Evolutionary conservation across 2,329 filamentous ascomycete genomes (phyloP).

Genomic region (Colletotrichum zoysiae): DNA sequence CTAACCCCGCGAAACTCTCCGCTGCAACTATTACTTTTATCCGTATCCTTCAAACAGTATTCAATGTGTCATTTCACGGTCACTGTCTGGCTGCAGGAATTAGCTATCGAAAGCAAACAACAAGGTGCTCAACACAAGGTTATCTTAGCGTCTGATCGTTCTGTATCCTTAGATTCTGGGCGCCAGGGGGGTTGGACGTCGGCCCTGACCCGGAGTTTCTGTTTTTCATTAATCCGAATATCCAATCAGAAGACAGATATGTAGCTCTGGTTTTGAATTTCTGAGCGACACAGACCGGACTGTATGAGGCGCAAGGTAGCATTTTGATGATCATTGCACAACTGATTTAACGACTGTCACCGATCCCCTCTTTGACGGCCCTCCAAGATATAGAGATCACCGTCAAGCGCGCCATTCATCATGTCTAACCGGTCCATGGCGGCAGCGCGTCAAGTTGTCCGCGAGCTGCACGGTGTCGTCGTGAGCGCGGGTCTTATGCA

Average conservation of each 20-base stretch:
- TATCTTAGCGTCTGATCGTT: constrained; percentile 22
- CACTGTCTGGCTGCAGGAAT: neutral
- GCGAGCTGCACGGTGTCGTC: constrained; percentile 75
- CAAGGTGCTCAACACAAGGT: constrained; percentile 1
- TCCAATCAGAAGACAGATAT: neutral
- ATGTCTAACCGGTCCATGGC: constrained; percentile 54
- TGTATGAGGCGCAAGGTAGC: neutral
- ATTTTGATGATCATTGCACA: neutral
- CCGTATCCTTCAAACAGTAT: neutral
- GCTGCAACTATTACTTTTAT: neutral
- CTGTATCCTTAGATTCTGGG: neutral
- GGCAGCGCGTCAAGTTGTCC: constrained; percentile 59
- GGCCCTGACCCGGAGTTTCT: neutral
- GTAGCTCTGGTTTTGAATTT: neutral
- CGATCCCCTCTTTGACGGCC: neutral
- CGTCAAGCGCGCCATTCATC: neutral
- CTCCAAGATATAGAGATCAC: neutral
- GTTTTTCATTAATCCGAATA: neutral
- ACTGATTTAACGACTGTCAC: neutral
- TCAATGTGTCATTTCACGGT: neutral
- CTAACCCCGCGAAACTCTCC: neutral
- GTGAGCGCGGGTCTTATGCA: constrained; percentile 83
- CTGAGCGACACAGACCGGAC: neutral
- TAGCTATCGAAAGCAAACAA: neutral
- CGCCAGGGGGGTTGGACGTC: neutral